Conservation (phyloP, 2,329 filamentous ascomycete species). For the Amesomyces nigricolor region DNA sequence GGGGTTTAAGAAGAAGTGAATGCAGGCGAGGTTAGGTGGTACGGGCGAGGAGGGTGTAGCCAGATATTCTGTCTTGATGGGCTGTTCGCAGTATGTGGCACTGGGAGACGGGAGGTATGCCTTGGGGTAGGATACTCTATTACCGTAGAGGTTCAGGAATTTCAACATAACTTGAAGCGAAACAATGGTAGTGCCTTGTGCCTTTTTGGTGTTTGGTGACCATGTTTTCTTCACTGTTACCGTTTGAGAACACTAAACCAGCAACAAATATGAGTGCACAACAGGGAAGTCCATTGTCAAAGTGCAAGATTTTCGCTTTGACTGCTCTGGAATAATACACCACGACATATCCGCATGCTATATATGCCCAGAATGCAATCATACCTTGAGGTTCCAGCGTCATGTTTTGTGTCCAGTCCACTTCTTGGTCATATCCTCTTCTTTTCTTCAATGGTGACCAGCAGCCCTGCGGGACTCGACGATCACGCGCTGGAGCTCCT, state of each 20-base stretch:
- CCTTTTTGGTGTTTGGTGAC: neutral
- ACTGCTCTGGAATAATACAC: too few species aligned
- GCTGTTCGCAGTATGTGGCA: slow-evolving; percentile 17
- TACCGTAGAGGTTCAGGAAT: neutral
- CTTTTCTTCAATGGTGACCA: slow-evolving; percentile 42
- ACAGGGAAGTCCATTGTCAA: too few species aligned
- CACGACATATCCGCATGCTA: too few species aligned
- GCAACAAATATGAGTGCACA: too few species aligned
- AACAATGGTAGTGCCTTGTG: neutral
- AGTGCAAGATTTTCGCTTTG: too few species aligned
- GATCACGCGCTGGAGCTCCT: slow-evolving; percentile 97
- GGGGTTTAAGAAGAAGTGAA: slow-evolving; percentile 66
- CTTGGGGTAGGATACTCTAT: neutral
- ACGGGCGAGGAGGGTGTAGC: neutral
- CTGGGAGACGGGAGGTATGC: neutral
- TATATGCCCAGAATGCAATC: too few species aligned
- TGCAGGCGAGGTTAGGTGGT: neutral
- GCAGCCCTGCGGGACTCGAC: slow-evolving; percentile 73
- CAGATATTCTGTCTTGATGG: neutral
- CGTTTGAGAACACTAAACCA: too few species aligned
- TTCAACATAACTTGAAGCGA: neutral
- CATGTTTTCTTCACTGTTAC: too few species aligned
- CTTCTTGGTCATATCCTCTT: too few species aligned
- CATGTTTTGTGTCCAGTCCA: too few species aligned
- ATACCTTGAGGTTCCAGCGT: too few species aligned